Conservation (phyloP, 495 filamentous ascomycete species). For the Aspergillus nidulans region DNA sequence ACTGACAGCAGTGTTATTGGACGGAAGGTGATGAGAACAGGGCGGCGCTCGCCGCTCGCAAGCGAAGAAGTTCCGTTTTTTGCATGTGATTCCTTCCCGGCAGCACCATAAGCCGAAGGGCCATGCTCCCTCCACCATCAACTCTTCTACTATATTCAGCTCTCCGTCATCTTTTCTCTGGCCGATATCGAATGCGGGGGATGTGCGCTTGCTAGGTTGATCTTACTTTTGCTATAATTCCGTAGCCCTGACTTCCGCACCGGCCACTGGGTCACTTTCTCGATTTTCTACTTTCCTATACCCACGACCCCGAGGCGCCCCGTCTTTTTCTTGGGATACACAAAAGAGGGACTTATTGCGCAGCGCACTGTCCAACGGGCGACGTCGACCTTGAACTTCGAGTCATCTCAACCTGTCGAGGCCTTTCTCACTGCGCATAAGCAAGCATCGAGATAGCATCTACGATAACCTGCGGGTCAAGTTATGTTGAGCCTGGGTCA, state of each 20-base stretch:
- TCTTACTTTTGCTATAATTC: conserved; percentile 7
- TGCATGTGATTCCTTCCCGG: conserved; percentile 39
- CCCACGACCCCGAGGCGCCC: neutral
- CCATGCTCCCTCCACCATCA: conserved; percentile 17
- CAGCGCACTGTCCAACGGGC: conserved; percentile 12
- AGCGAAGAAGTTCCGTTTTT: conserved; percentile 22
- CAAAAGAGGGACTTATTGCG: neutral
- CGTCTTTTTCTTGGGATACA: neutral
- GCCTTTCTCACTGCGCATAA: neutral
- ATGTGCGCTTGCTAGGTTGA: conserved; percentile 5
- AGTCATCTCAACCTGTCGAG: neutral
- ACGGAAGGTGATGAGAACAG: neutral
- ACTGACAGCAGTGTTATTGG: neutral
- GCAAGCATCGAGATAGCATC: neutral
- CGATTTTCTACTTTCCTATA: neutral
- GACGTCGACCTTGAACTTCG: conserved; percentile 10
- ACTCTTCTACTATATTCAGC: conserved; percentile 22
- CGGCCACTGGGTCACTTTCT: neutral
- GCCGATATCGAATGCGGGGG: conserved; percentile 16
- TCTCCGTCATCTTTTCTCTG: conserved; percentile 16
- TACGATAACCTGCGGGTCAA: conserved; percentile 13
- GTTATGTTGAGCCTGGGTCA: conserved; percentile 31
- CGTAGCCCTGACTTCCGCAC: neutral
- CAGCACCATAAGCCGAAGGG: conserved; percentile 13
- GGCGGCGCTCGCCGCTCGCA: neutral